These are phyloP conservation scores for Cicer bijugum DNA, from an alignment of 306 rosid species.

Conservation along the genomic window DNA sequence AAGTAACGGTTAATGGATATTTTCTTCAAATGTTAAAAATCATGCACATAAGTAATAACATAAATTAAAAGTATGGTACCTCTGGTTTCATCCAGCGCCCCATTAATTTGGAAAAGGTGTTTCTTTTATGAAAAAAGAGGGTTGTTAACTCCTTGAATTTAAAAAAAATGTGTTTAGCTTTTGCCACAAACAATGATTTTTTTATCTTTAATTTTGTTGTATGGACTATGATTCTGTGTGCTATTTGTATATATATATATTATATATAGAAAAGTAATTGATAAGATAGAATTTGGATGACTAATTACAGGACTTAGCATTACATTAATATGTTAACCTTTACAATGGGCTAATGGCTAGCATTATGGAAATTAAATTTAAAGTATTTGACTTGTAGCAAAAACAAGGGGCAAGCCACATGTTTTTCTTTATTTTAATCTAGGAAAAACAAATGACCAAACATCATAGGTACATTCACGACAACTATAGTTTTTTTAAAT, in stretches of 20 bases:
- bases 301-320: neutral
- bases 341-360: conserved; percentile 56
- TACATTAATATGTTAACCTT: neutral
- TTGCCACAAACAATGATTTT: neutral
- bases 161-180: neutral
- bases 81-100: conserved; percentile 95
- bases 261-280: conserved; percentile 39
- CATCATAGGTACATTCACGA: neutral
- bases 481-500: neutral
- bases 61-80: conserved; percentile 50
- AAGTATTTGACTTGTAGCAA: conserved; percentile 44
- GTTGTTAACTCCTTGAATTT: conserved; percentile 12
- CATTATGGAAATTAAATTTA: neutral
- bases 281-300: neutral
- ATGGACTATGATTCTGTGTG: conserved; percentile 35
- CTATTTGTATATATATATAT: conserved; percentile 40
- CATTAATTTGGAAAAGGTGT: conserved; percentile 48
- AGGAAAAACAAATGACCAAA: conserved; percentile 1
- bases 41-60: neutral
- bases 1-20: neutral
- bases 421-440: conserved; percentile 43
- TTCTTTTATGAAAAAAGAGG: neutral
- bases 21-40: neutral
- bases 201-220: conserved; percentile 12
- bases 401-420: conserved; percentile 80